Evolutionary conservation across 331 rosid species (phyloP).

Genomic region (Saraca asoca): DNA sequence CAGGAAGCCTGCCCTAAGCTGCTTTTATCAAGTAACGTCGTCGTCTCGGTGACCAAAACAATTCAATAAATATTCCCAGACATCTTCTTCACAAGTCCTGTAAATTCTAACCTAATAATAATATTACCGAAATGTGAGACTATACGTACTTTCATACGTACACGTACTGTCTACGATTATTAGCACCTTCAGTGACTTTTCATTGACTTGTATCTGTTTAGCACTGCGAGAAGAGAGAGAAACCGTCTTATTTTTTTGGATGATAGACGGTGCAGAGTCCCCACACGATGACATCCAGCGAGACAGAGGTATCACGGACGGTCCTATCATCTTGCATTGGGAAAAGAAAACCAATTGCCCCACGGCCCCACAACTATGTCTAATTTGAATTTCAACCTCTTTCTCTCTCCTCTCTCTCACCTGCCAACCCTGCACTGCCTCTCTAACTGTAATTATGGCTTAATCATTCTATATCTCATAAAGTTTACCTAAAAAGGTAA

Average conservation of each 20-base stretch:
- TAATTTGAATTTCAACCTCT: conserved; percentile 29
- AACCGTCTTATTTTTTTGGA: conserved; percentile 13
- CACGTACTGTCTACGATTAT: background rate
- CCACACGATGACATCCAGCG: conserved; percentile 27
- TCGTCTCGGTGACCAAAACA: conserved; percentile 36
- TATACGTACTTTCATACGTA: conserved; percentile 14
- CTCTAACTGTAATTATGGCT: conserved; percentile 47
- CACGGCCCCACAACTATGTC: conserved; percentile 12
- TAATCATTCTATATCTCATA: conserved; percentile 54
- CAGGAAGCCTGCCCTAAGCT: conserved; percentile 10
- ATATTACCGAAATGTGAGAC: too few relatives aligned
- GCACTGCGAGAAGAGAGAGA: background rate
- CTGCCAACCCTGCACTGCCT: conserved; percentile 12
- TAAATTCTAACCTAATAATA: conserved; percentile 16
- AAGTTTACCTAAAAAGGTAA: conserved; percentile 51
- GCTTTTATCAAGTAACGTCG: conserved; percentile 37
- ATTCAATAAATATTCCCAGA: conserved; percentile 26
- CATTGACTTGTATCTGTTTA: conserved; percentile 30
- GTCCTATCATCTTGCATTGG: conserved; percentile 63
- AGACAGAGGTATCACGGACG: conserved; percentile 75
- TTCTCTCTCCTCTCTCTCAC: conserved; percentile 1
- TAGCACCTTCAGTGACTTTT: conserved; percentile 20
- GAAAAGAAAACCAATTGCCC: conserved; percentile 35
- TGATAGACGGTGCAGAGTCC: conserved; percentile 42
- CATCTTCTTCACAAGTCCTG: conserved; percentile 16